Percentiles rank a stretch among this genome's conserved stretches.
Evolutionary conservation across 176 grass and related monocot species (phyloP).

Genomic region (Eragrostis nindensis): DNA sequence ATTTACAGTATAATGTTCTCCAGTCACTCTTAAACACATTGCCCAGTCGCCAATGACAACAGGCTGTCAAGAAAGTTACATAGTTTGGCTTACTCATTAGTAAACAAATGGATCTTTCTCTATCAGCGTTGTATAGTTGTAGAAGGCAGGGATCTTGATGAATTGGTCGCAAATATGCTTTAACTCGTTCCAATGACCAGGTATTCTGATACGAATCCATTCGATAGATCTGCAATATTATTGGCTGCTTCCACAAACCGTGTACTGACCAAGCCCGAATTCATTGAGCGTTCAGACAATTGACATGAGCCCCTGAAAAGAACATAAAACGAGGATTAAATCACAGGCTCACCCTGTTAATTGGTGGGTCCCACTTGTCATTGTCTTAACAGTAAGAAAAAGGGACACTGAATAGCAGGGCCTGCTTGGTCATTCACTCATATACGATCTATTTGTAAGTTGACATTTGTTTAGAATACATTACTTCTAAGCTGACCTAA

Average conservation of each 20-base stretch:
- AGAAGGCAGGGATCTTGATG: slow-evolving; percentile 22
- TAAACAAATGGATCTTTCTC: slow-evolving; percentile 29
- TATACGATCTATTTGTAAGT: neutral
- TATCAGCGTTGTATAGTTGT: neutral
- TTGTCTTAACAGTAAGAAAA: neutral
- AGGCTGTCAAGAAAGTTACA: slow-evolving; percentile 1
- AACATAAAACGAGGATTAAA: neutral
- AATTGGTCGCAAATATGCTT: slow-evolving; percentile 26
- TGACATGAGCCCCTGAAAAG: neutral
- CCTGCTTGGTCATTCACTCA: neutral
- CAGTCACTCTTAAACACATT: slow-evolving; percentile 1
- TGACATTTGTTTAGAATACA: neutral
- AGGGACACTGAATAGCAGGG: neutral
- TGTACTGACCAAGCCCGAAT: slow-evolving; percentile 10
- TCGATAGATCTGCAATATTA: neutral
- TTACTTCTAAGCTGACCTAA: neutral
- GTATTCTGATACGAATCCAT: slow-evolving; percentile 2
- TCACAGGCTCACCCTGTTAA: neutral
- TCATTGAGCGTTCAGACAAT: neutral
- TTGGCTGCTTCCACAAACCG: slow-evolving; percentile 30
- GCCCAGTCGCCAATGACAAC: neutral
- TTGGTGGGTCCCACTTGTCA: neutral
- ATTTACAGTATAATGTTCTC: slow-evolving; percentile 16
- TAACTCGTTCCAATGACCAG: slow-evolving; percentile 23
- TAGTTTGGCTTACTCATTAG: slow-evolving; percentile 11